A percentile compares a stretch with the other conserved stretches of the same genome.
Conservation (phyloP, 257 asterid species). For the Plectranthus barbatus region DNA sequence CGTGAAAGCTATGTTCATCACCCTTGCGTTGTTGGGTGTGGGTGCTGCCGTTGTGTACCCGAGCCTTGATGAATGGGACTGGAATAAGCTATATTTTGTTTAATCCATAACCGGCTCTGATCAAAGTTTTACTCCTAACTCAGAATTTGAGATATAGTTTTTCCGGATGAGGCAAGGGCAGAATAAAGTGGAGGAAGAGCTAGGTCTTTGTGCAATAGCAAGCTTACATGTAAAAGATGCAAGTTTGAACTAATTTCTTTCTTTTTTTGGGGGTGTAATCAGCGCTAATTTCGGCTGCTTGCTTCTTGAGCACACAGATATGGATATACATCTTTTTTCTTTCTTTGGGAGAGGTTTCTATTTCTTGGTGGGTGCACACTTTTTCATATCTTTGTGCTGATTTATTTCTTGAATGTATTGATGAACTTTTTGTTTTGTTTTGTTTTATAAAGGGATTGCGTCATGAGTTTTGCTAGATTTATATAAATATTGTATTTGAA, state of each 20-base stretch:
- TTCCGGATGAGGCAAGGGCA: not conserved
- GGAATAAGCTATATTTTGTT: slow-evolving; percentile 28
- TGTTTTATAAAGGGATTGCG: no score
- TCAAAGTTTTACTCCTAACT: not conserved
- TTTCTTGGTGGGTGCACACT: no score
- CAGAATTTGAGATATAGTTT: slow-evolving; percentile 3
- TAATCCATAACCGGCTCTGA: slow-evolving; percentile 16
- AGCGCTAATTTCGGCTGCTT: slow-evolving; percentile 2
- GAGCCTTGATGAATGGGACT: slow-evolving; percentile 36
- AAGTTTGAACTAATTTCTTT: slow-evolving; percentile 10
- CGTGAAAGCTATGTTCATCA: slow-evolving; percentile 31
- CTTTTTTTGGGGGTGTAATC: slow-evolving; percentile 11
- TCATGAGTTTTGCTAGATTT: no score
- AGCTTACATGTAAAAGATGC: slow-evolving; percentile 10
- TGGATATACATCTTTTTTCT: not conserved
- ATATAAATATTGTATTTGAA: no score
- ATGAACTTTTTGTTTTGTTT: no score
- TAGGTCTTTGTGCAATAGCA: slow-evolving; percentile 21
- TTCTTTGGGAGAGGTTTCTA: not conserved
- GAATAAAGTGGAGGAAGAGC: slow-evolving; percentile 23
- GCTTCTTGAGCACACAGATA: slow-evolving; percentile 14
- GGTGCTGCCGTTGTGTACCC: slow-evolving; percentile 46
- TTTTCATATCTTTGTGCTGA: no score
- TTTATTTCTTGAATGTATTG: no score
- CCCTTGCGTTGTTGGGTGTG: slow-evolving; percentile 32